phyloP scores from a whole-genome alignment of 805 yeast genomes.

The Metschnikowia picachoensis region DNA sequence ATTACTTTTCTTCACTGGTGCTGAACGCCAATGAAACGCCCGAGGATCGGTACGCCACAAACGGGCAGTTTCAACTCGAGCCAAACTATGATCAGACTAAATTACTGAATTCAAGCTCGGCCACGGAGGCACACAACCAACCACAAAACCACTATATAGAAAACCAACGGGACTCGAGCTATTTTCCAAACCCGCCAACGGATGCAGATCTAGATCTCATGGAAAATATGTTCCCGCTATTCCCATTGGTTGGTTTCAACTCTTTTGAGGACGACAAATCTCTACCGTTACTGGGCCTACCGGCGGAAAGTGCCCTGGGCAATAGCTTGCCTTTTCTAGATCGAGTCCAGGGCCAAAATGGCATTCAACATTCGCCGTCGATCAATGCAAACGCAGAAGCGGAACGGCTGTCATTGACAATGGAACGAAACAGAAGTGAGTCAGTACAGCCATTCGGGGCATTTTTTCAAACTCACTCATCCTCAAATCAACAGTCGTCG shows the following conservation, averaged over 20 bases:
- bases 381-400: neutral
- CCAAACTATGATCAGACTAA: neutral
- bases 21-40: neutral
- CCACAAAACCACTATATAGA: neutral
- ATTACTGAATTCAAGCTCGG: neutral
- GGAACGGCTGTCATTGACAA: neutral
- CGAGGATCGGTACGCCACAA: neutral
- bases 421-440: neutral
- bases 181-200: slow-evolving; percentile 16
- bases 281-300: slow-evolving; percentile 33
- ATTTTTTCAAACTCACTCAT: neutral
- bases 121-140: neutral
- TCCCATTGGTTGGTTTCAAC: slow-evolving; percentile 38
- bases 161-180: slow-evolving; percentile 2
- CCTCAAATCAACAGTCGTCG: slow-evolving; percentile 5
- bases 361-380: neutral
- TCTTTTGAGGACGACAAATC: slow-evolving; percentile 35
- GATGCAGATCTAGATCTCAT: slow-evolving; percentile 26
- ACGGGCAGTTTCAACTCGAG: neutral
- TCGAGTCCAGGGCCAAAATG: neutral
- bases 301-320: slow-evolving; percentile 8
- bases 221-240: slow-evolving; percentile 39
- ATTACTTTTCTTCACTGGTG: slow-evolving; percentile 26
- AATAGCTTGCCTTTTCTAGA: too few relatives aligned
- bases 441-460: neutral